A percentile compares a stretch with the other conserved stretches of the same genome.
phyloP scores from a whole-genome alignment of 2,329 filamentous ascomycete species.

The Verticillium klebahnii region DNA sequence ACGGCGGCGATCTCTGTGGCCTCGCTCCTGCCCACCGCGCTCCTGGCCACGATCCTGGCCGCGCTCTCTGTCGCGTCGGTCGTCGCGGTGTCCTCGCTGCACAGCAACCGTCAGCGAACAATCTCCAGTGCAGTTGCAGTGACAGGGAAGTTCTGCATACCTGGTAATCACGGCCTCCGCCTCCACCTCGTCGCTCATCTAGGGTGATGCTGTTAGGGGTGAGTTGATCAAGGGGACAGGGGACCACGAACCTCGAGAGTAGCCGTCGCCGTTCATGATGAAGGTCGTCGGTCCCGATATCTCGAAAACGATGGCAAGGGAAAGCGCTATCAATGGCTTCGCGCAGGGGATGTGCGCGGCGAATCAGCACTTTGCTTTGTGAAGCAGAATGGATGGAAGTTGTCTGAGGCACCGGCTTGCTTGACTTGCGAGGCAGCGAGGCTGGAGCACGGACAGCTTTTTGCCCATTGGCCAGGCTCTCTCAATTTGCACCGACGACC shows the following conservation, averaged over 20 bases:
- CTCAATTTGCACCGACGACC: background rate
- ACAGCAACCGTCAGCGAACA: background rate
- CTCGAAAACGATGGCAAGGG: background rate
- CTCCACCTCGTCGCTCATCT: constrained; percentile 6
- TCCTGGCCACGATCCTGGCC: constrained; percentile 18
- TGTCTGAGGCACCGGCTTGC: background rate
- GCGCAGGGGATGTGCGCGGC: background rate
- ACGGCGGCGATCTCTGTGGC: constrained; percentile 61
- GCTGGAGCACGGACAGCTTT: background rate
- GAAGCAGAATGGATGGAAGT: background rate
- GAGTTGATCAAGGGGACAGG: background rate
- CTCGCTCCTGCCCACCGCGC: constrained; percentile 28
- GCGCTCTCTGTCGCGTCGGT: constrained; percentile 30
- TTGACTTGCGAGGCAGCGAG: background rate
- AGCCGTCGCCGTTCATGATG: constrained; percentile 15
- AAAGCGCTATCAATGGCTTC: background rate
- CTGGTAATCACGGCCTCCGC: constrained; percentile 13
- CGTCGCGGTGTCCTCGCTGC: constrained; percentile 26
- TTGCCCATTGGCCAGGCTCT: background rate
- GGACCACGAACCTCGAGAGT: constrained; percentile 12
- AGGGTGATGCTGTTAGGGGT: constrained; percentile 6
- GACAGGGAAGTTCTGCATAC: constrained; percentile 2
- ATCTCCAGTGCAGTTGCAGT: background rate
- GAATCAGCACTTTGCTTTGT: background rate
- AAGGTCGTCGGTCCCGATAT: background rate